These are phyloP conservation scores for Agapanthus africanus DNA, from an alignment of 106 monocot species.

Conservation along the genomic window DNA sequence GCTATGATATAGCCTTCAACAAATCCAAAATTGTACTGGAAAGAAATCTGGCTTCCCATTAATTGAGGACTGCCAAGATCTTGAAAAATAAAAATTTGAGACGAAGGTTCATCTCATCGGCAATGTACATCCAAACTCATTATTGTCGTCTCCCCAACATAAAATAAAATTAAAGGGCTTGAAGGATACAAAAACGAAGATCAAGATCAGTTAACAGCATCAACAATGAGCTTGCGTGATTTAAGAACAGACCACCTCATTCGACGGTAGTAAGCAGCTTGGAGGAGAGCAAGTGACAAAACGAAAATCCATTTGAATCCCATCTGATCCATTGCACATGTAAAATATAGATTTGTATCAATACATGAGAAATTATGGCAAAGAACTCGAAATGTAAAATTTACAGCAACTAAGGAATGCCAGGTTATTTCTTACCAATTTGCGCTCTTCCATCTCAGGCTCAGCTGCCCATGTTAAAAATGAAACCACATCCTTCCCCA, in stretches of 20 bases:
- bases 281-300: slow-evolving; percentile 80
- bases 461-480: slow-evolving; percentile 95
- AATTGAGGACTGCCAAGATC: too few species aligned
- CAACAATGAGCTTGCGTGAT: slow-evolving; percentile 68
- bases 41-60: too few species aligned
- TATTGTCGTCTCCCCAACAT: too few species aligned
- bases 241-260: slow-evolving; percentile 68
- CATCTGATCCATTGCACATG: slow-evolving; percentile 32
- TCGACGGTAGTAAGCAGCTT: slow-evolving; percentile 76
- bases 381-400: too few species aligned
- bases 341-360: neutral
- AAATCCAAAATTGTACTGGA: neutral
- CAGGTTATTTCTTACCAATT: slow-evolving; percentile 40
- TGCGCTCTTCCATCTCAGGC: slow-evolving; percentile 93
- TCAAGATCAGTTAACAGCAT: slow-evolving; percentile 57
- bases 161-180: too few species aligned
- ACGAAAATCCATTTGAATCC: slow-evolving; percentile 91
- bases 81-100: too few species aligned
- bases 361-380: neutral
- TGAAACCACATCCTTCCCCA: slow-evolving; percentile 91
- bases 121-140: too few species aligned
- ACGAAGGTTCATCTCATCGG: too few species aligned
- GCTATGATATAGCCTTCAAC: neutral
- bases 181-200: too few species aligned
- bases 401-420: neutral